Percentiles rank a stretch among this genome's conserved stretches.
phyloP scores from a whole-genome alignment of 495 filamentous ascomycete genomes.

The Recurvomyces mirabilis region DNA sequence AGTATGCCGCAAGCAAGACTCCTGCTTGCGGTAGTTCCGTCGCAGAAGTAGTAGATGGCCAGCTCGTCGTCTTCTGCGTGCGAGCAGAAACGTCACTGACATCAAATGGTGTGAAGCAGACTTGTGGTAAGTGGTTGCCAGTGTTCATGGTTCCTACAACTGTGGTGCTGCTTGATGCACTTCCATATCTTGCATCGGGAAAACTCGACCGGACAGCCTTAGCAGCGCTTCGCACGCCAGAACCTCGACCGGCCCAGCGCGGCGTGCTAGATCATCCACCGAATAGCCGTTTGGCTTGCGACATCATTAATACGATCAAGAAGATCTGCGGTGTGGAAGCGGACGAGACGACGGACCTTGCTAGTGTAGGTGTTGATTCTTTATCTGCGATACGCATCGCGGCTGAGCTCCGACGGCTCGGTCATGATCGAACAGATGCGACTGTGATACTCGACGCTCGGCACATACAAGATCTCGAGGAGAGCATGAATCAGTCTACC shows the following conservation, averaged over 20 bases:
- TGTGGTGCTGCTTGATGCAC: constrained; percentile 44
- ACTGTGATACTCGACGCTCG: constrained; percentile 43
- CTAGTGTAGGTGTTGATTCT: constrained; percentile 56
- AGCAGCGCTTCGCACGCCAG: no score
- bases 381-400: constrained; percentile 56
- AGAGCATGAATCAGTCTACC: not conserved
- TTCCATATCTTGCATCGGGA: constrained; percentile 65
- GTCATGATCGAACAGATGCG: constrained; percentile 39
- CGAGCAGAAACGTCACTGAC: constrained; percentile 25
- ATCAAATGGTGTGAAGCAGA: constrained; percentile 37
- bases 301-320: no score
- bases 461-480: constrained; percentile 15
- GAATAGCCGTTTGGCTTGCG: no score
- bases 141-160: constrained; percentile 67
- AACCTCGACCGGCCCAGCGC: no score
- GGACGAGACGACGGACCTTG: not conserved
- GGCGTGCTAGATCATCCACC: no score
- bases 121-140: constrained; percentile 62
- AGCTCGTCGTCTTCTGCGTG: constrained; percentile 58
- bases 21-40: constrained; percentile 43
- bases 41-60: constrained; percentile 47
- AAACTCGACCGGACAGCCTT: constrained; percentile 58
- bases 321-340: no score
- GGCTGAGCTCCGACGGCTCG: constrained; percentile 43
- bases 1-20: constrained; percentile 51